A percentile compares a stretch with the other conserved stretches of the same genome.
phyloP scores from a whole-genome alignment of 2,329 filamentous ascomycete genomes.

The Ophiostoma sp. region DNA sequence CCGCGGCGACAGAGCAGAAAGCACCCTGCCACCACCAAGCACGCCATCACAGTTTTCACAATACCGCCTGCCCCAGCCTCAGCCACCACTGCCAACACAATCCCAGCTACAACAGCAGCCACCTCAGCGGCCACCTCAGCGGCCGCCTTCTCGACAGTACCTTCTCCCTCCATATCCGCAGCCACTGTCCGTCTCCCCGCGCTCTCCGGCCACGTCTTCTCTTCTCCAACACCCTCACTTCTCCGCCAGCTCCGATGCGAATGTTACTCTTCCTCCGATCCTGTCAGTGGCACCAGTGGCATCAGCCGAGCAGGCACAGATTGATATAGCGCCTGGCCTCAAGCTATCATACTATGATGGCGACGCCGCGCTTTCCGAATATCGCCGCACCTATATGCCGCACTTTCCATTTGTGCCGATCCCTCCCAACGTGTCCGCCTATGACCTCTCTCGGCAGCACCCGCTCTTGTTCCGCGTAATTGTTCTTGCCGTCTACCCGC shows the following conservation, averaged over 20 bases:
- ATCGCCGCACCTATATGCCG: slow-evolving; percentile 33
- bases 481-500: slow-evolving; percentile 34
- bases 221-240: neutral
- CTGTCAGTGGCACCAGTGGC: neutral
- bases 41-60: neutral
- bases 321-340: slow-evolving; percentile 37
- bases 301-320: slow-evolving; percentile 10
- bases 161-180: neutral
- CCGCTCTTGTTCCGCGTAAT: slow-evolving; percentile 38
- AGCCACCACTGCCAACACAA: neutral
- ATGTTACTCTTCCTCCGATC: neutral
- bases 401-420: slow-evolving; percentile 39
- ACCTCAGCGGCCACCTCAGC: neutral
- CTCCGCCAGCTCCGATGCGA: neutral
- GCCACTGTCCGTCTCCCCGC: neutral
- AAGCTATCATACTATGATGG: slow-evolving; percentile 34
- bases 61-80: neutral
- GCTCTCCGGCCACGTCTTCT: neutral
- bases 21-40: neutral
- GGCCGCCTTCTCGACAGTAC: neutral
- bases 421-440: slow-evolving; percentile 27
- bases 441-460: slow-evolving; percentile 32
- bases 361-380: slow-evolving; percentile 32
- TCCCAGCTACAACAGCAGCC: neutral
- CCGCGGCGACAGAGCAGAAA: neutral